phyloP scores from a whole-genome alignment of 2,329 filamentous ascomycete species.

The Botryotinia calthae region DNA sequence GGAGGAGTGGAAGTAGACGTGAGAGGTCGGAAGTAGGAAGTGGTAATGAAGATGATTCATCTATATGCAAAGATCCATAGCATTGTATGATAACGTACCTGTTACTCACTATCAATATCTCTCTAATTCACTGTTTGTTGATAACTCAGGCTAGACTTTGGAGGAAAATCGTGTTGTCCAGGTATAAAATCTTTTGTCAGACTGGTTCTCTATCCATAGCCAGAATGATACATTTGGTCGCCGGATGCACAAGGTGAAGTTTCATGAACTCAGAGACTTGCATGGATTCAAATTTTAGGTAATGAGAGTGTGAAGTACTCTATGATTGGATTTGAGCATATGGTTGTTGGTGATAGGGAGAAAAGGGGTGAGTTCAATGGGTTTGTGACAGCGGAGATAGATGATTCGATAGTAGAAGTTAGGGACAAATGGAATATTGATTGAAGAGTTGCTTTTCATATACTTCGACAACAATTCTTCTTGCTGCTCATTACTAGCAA shows the following conservation, averaged over 20 bases:
- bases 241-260: background rate
- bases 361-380: background rate
- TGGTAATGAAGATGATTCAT: background rate
- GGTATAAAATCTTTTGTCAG: background rate
- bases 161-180: rapidly evolving
- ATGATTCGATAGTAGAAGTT: rapidly evolving
- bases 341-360: background rate
- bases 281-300: rapidly evolving
- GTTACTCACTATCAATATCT: background rate
- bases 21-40: background rate
- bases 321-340: background rate
- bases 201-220: rapidly evolving
- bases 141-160: rapidly evolving
- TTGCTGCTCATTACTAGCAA: background rate
- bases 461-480: background rate
- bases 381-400: background rate
- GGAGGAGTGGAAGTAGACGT: too few species aligned
- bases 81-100: background rate
- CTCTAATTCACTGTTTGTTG: background rate
- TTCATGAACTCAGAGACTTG: background rate
- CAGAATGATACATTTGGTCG: background rate
- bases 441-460: background rate
- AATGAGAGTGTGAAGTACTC: rapidly evolving
- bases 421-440: background rate
- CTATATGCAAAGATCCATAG: background rate